Percentiles rank a stretch among this genome's conserved stretches.
phyloP scores from a whole-genome alignment of 2,329 filamentous ascomycete genomes.

The Scortechinia acanthostroma region DNA sequence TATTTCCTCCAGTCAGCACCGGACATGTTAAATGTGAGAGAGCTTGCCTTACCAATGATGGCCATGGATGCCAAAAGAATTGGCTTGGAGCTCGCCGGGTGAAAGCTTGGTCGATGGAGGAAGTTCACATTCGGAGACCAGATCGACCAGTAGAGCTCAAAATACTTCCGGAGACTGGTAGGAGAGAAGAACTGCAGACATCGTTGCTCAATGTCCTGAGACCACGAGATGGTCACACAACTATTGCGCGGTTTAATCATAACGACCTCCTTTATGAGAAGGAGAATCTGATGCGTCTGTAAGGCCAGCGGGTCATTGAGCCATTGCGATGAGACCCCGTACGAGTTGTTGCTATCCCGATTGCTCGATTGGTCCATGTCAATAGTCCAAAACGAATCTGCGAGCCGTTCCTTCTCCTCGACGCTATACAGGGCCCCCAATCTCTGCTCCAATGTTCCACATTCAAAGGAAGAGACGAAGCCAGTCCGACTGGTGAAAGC shows the following conservation, averaged over 20 bases:
- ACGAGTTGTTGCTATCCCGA: slow-evolving; percentile 14
- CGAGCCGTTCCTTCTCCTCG: no score
- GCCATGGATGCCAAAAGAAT: slow-evolving; percentile 18
- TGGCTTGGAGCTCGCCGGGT: slow-evolving; percentile 22
- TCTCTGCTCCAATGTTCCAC: slow-evolving; percentile 18
- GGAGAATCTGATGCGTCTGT: slow-evolving; percentile 22
- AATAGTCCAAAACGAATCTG: slow-evolving; percentile 7
- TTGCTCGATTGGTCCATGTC: slow-evolving; percentile 7
- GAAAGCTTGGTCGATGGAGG: no score
- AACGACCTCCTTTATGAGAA: slow-evolving; percentile 21
- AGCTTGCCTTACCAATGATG: no score
- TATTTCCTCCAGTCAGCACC: slow-evolving; percentile 21
- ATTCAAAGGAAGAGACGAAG: slow-evolving; percentile 23
- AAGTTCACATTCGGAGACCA: slow-evolving; percentile 28
- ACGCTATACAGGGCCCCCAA: no score
- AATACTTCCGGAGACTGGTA: slow-evolving; percentile 15
- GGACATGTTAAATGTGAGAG: slow-evolving; percentile 18
- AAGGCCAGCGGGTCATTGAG: slow-evolving; percentile 23
- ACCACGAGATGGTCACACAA: slow-evolving; percentile 17
- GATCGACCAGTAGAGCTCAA: slow-evolving; percentile 22
- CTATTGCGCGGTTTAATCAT: slow-evolving; percentile 21
- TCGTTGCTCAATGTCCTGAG: slow-evolving; percentile 14
- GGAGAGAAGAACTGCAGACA: slow-evolving; percentile 16
- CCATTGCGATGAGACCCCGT: slow-evolving; percentile 19
- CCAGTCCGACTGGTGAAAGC: slow-evolving; percentile 25